Conservation (phyloP, 148 eudicot genomes). For the Pouteria glomerata region DNA sequence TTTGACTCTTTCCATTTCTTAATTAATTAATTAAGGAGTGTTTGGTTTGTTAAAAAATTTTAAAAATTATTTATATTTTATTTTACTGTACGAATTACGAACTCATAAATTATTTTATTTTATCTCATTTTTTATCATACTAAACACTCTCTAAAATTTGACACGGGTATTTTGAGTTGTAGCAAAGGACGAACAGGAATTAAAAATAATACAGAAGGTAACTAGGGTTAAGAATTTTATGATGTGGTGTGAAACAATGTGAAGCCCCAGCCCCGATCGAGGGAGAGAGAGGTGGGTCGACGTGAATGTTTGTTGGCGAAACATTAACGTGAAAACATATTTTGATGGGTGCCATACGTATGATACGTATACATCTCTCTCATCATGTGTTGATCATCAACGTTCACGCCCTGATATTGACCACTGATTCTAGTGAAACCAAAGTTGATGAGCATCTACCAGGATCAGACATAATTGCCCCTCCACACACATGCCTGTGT, state of each 20-base stretch:
- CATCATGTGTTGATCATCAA: slow-evolving; percentile 32
- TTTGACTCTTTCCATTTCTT: slow-evolving; percentile 35
- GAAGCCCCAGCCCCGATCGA: slow-evolving; percentile 26
- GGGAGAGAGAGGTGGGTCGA: slow-evolving; percentile 57
- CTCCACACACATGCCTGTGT: slow-evolving; percentile 2
- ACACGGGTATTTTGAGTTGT: background rate
- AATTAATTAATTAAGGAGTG: too few relatives aligned
- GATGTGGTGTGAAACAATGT: slow-evolving; percentile 15
- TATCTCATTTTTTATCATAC: too few relatives aligned
- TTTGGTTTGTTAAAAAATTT: too few relatives aligned
- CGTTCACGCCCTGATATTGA: slow-evolving; percentile 2
- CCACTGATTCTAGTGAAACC: background rate
- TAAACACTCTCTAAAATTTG: background rate
- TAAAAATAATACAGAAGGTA: slow-evolving; percentile 16
- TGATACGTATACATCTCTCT: slow-evolving; percentile 15
- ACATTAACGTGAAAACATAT: slow-evolving; percentile 58
- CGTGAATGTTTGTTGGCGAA: slow-evolving; percentile 89
- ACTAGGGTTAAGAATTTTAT: slow-evolving; percentile 26
- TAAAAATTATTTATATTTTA: too few relatives aligned
- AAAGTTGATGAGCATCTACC: slow-evolving; percentile 2
- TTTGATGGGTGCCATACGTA: slow-evolving; percentile 5
- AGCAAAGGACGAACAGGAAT: slow-evolving; percentile 4
- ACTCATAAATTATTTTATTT: too few relatives aligned
- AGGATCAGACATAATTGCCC: background rate
- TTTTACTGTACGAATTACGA: too few relatives aligned